Conservation (phyloP, 2,329 filamentous ascomycete species). For the Cryphonectria carpinicola region DNA sequence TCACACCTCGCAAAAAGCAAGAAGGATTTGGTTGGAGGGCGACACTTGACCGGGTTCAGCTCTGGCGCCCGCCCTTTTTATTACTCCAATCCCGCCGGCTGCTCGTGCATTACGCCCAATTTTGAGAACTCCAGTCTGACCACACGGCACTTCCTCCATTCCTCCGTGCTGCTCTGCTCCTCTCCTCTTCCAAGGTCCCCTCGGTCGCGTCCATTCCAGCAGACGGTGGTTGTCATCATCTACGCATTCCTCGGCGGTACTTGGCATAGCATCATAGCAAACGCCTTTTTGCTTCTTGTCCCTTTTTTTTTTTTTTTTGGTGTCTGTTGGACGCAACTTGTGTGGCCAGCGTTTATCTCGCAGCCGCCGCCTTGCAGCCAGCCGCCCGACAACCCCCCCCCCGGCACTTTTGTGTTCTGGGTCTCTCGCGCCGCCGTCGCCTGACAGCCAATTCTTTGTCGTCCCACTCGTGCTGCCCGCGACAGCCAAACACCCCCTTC, state of each 20-base stretch:
- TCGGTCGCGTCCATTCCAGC: conserved; percentile 2
- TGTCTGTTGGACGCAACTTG: background rate
- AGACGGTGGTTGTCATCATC: conserved; percentile 4
- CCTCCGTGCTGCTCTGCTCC: background rate
- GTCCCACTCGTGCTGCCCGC: conserved; percentile 22
- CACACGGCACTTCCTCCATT: background rate
- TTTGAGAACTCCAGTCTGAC: background rate
- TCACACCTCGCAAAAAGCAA: background rate
- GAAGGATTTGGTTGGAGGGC: conserved; percentile 11
- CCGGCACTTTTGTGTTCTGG: conserved; percentile 15
- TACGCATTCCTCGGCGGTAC: conserved; percentile 13
- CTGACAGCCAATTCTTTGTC: conserved; percentile 29
- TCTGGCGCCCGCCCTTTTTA: conserved; percentile 4
- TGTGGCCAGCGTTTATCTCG: conserved; percentile 28
- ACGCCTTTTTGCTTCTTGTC: background rate
- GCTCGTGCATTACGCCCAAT: conserved; percentile 1
- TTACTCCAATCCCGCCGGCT: conserved; percentile 2
- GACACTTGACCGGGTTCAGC: conserved; percentile 3
- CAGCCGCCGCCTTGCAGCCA: conserved; percentile 23
- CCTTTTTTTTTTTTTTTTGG: background rate
- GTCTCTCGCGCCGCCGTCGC: conserved; percentile 19
- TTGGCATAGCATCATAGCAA: background rate
- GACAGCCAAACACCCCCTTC: conserved; percentile 20
- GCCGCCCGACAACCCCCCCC: conserved; percentile 19
- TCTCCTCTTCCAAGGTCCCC: background rate